Evolutionary conservation across 345 rosid genomes (phyloP), one percentile per base, ranked within the genome.

Genomic region (Arabidopsis suecica): DNA sequence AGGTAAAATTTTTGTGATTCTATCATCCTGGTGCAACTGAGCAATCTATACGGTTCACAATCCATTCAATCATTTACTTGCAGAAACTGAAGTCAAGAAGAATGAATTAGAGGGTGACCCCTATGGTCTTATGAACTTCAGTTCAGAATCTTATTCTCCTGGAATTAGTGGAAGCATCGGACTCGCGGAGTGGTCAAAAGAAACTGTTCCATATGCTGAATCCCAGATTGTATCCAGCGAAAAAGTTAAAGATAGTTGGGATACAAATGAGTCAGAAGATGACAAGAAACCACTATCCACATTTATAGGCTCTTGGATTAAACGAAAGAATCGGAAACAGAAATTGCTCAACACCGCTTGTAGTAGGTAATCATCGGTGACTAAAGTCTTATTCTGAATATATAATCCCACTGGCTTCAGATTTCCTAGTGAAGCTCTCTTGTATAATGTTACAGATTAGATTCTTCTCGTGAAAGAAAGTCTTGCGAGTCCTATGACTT

Each of bases 101-200:
- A 82, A 89, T 60, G 80, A 76, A 50, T 68, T 78, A 55, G 85
- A 81, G 54, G 78, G 68, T 68, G 78, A 68, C 58, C 81, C 74
- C 3, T 69, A 14, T 63, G 71, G 66, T 40, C 44, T 8, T 14
- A 74, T 73, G 59, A 83, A 81, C 80, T 84, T 85, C 20, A 82
- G 84, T 80, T 82, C 88, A 41, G 88, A 87, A 80, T 80, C 96
- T 81, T 84, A 58, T 80, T 86, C 96, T 73, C 93, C 98, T 4
- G 91, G 83, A 58, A 63, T 79, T 32, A 84, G 88, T 69, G 85
- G 84, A 81, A 83, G 82, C 36, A 44, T 45, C 7, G 87, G 86
- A 65, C 69, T 84, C 54, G 83, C 89, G 9, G 89, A 87, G 69
- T 82, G 86, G 41, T 82, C 89, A 41, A 79, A 73, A 8, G 83